phyloP scores from a whole-genome alignment of 2,329 filamentous ascomycete genomes.

The Hypoxylon sp. region DNA sequence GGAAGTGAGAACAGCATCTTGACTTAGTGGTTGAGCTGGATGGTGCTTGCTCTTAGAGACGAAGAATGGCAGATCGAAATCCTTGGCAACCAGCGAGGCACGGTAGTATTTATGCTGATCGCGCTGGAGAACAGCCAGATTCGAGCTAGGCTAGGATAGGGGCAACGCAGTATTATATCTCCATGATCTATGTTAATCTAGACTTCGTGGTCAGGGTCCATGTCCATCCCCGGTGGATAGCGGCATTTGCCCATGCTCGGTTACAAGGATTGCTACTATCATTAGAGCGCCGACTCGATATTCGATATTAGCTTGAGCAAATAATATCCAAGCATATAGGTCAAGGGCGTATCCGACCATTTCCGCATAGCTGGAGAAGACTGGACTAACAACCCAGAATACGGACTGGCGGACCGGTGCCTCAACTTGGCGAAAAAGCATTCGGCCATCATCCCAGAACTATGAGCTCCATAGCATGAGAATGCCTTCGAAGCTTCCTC shows the following conservation, averaged over 20 bases:
- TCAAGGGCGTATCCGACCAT: slow-evolving; percentile 2
- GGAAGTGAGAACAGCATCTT: slow-evolving; percentile 51
- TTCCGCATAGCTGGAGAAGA: slow-evolving; percentile 5
- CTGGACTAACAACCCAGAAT: not conserved
- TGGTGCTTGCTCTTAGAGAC: slow-evolving; percentile 23
- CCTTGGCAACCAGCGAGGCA: slow-evolving; percentile 41
- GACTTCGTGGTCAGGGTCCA: slow-evolving; percentile 1
- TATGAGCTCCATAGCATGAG: slow-evolving; percentile 2
- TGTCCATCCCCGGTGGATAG: slow-evolving; percentile 30
- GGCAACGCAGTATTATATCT: slow-evolving; percentile 37
- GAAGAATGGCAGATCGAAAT: slow-evolving; percentile 19
- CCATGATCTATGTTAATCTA: slow-evolving; percentile 21
- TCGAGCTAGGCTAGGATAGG: slow-evolving; percentile 25
- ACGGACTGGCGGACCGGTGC: slow-evolving; percentile 34
- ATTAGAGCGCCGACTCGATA: slow-evolving; percentile 24
- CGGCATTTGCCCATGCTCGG: slow-evolving; percentile 33
- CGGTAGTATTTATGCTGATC: slow-evolving; percentile 46
- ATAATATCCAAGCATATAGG: slow-evolving; percentile 21
- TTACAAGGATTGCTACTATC: slow-evolving; percentile 21
- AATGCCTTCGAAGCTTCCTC: slow-evolving; percentile 27
- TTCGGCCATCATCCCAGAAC: slow-evolving; percentile 10
- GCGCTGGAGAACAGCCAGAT: slow-evolving; percentile 31
- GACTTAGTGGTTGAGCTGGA: slow-evolving; percentile 18
- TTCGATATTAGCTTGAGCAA: slow-evolving; percentile 34
- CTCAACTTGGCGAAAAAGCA: slow-evolving; percentile 21